Evolutionary conservation across 208 protist species (phyloP).

Genomic region (Angomonas deanei): DNA sequence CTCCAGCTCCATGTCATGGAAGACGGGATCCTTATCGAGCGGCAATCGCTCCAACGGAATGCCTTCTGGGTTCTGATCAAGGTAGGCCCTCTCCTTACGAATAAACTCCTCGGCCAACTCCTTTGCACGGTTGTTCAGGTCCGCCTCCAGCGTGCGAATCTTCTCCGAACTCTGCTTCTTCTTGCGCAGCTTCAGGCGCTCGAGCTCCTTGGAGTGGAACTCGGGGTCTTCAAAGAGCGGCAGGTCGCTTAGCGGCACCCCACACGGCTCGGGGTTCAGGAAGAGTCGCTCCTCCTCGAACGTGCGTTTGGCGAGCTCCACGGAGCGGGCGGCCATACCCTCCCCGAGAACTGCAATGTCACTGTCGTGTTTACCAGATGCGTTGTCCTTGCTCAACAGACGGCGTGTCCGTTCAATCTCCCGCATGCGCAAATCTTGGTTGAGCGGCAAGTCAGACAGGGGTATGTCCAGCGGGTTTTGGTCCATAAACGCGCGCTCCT

Average conservation of each 20-base stretch:
- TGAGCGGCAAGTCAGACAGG: constrained; percentile 55
- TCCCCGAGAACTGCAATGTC: constrained; percentile 45
- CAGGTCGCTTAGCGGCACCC: constrained; percentile 61
- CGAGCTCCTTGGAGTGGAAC: constrained; percentile 56
- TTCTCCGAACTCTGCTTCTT: constrained; percentile 15
- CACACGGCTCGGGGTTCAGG: constrained; percentile 54
- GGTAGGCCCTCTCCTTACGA: constrained; percentile 49
- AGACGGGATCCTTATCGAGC: constrained; percentile 60
- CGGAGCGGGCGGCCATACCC: constrained; percentile 51
- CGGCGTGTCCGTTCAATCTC: constrained; percentile 62
- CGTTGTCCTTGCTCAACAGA: constrained; percentile 32
- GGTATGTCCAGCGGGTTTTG: constrained; percentile 53
- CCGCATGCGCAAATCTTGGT: constrained; percentile 51
- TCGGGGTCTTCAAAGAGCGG: constrained; percentile 42
- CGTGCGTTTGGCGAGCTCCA: constrained; percentile 46
- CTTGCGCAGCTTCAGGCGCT: constrained; percentile 23
- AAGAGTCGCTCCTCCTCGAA: constrained; percentile 58
- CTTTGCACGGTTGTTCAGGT: constrained; percentile 42
- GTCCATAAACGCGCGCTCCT: constrained; percentile 71
- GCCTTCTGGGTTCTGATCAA: constrained; percentile 75
- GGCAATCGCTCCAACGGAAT: constrained; percentile 53
- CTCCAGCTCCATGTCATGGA: constrained; percentile 69
- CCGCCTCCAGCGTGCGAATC: constrained; percentile 33
- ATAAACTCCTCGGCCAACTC: constrained; percentile 62
- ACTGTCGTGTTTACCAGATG: constrained; percentile 13